Conservation (phyloP, 768 basidiomycete genomes). For the Mycena haematopus region DNA sequence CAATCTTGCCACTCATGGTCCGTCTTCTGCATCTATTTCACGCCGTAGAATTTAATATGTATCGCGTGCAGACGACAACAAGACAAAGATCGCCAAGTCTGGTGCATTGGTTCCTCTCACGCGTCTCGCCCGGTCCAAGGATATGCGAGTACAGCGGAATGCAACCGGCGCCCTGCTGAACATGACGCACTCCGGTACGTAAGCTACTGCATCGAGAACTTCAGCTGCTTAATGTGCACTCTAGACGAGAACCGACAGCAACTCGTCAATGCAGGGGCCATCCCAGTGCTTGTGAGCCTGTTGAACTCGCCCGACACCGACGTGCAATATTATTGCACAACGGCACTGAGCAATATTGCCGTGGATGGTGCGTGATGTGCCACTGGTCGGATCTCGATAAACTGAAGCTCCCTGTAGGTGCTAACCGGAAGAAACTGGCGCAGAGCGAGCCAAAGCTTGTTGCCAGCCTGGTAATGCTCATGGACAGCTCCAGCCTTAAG, state of each 20-base stretch:
- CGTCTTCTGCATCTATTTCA: constrained; percentile 34
- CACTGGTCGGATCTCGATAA: background rate
- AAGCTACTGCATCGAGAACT: background rate
- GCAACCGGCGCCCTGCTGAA: constrained; percentile 97
- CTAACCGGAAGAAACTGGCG: constrained; percentile 93
- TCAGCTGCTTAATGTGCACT: background rate
- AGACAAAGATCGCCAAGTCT: constrained; percentile 99
- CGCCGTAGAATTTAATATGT: constrained; percentile 22
- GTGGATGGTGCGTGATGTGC: constrained; percentile 73
- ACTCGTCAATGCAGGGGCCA: constrained; percentile 97
- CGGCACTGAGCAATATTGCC: constrained; percentile 97
- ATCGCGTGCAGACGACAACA: constrained; percentile 85
- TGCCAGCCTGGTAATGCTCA: constrained; percentile 88
- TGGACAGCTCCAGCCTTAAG: constrained; percentile 97
- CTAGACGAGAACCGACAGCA: constrained; percentile 98
- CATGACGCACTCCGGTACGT: constrained; percentile 97
- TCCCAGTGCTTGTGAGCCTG: constrained; percentile 93
- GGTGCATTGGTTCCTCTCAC: constrained; percentile 98
- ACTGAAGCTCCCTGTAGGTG: constrained; percentile 49
- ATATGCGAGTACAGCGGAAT: constrained; percentile 99
- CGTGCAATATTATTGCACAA: constrained; percentile 99
- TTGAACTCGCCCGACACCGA: constrained; percentile 98
- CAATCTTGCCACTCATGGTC: constrained; percentile 97
- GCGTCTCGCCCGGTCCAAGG: constrained; percentile 94
- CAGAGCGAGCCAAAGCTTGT: constrained; percentile 95